Evolutionary conservation across 495 filamentous ascomycete genomes (phyloP), one percentile per base, ranked within the genome.

Genomic region (Sabuloglossum arenarium): DNA sequence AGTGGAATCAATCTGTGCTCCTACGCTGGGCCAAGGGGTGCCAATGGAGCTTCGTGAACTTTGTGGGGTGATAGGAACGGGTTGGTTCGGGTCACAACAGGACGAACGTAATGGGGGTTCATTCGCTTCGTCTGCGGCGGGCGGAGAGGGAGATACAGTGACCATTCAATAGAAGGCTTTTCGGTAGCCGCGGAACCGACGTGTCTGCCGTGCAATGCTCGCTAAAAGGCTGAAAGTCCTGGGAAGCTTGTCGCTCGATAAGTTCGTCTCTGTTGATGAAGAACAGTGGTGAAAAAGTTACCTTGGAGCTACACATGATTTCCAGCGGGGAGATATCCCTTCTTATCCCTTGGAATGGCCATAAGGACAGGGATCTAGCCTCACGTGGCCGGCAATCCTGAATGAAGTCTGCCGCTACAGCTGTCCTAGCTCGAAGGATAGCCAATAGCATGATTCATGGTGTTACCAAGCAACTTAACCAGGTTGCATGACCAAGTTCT

Each of bases 51-150:
- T 14, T 51, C 11, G 47, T 27, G 24, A 6, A 51, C 47, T 51
- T n/a, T 1, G 10, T 5, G 16, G 16, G 47, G 47, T 11, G 47
- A 51, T 12, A 51, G 47, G 28, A 51, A 51, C 4, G 47, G 47
- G 16, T 28, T 27, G 14, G 47, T 51, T 51, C 47, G 47, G 28
- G 47, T 30, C 25, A 29, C 47, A 19, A 51, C 47, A 28, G 28
- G 47, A 51, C 47, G 47, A 51, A 10, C n/a, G 39, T 51, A 51
- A 29, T 30, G 47, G 47, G 24, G 47, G 47, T 29, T 51, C 47
- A 51, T 51, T 51, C 47, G 47, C 47, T 51, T 51, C 47, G 47
- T 51, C 47, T 21, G 47, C 47, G 25, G 45, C 45, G 45, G 45
- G 45, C 14, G 28, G 47, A 51, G 47, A 39, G 34, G 34, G 47